phyloP scores from a whole-genome alignment of 768 basidiomycete species.

The Psilocybe cyanescens region DNA sequence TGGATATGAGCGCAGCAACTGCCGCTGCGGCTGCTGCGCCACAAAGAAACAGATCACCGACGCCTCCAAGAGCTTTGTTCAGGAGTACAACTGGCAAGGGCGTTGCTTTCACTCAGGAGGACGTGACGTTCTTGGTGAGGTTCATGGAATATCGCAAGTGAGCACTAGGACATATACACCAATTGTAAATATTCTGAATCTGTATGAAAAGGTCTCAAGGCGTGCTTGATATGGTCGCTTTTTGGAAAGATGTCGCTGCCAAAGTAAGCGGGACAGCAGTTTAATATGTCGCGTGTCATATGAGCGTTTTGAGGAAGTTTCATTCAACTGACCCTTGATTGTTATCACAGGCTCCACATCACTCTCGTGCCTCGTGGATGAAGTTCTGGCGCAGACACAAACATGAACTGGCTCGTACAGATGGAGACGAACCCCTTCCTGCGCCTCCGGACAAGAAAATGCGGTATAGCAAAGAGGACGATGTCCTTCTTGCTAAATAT shows the following conservation, averaged over 20 bases:
- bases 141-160: constrained; percentile 82
- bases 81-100: constrained; percentile 90
- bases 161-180: constrained; percentile 21
- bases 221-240: constrained; percentile 36
- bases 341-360: constrained; percentile 73
- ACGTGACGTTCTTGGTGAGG: constrained; percentile 74
- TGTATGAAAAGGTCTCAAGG: constrained; percentile 39
- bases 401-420: constrained; percentile 73
- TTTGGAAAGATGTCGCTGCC: constrained; percentile 38
- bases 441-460: constrained; percentile 85
- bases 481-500: constrained; percentile 76
- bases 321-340: neutral
- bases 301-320: neutral
- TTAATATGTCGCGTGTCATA: neutral
- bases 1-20: constrained; percentile 28
- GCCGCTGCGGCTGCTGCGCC: constrained; percentile 22
- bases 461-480: constrained; percentile 82
- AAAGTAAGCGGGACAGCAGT: constrained; percentile 20
- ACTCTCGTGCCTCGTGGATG: constrained; percentile 94
- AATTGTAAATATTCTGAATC: neutral
- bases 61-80: constrained; percentile 78
- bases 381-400: constrained; percentile 91
- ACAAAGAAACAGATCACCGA: constrained; percentile 72
- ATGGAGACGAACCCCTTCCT: constrained; percentile 73
- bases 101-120: constrained; percentile 86